These are phyloP conservation scores for Oryza punctata DNA, from an alignment of 176 grass and related monocot genomes.

Conservation along the genomic window DNA sequence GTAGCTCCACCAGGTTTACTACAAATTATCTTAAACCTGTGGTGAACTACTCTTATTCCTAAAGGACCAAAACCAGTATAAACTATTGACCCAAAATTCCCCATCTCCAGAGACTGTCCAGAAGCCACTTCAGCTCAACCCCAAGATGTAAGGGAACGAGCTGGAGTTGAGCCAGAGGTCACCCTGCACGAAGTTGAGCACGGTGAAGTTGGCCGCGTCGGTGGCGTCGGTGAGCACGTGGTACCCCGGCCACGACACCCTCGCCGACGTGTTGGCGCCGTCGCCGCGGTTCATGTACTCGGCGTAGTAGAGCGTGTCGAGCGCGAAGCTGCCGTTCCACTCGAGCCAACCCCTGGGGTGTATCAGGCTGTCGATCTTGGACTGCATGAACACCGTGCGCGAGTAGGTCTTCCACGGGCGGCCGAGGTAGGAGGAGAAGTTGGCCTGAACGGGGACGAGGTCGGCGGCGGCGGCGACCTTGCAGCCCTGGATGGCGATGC, in stretches of 20 bases:
- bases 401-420: constrained; percentile 88
- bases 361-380: constrained; percentile 66
- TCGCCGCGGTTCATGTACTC: constrained; percentile 79
- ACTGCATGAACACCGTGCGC: constrained; percentile 75
- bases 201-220: constrained; percentile 81
- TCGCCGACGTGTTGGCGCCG: constrained; percentile 53
- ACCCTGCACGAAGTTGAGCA: constrained; percentile 68
- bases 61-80: neutral
- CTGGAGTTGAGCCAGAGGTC: constrained; percentile 69
- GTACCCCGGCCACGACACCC: constrained; percentile 79
- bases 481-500: constrained; percentile 80
- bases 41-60: neutral
- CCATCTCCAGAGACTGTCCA: too few species aligned
- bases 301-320: constrained; percentile 90
- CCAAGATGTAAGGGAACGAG: constrained; percentile 54
- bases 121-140: constrained; percentile 38
- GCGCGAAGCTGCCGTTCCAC: constrained; percentile 77
- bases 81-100: neutral
- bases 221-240: constrained; percentile 52
- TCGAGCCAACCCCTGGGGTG: constrained; percentile 66
- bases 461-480: constrained; percentile 88
- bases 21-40: neutral
- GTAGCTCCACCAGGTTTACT: neutral
- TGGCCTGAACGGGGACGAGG: constrained; percentile 47
- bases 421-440: constrained; percentile 74